These are phyloP conservation scores for Fusarium hostae DNA, from an alignment of 2,329 filamentous ascomycete species.

Conservation along the genomic window DNA sequence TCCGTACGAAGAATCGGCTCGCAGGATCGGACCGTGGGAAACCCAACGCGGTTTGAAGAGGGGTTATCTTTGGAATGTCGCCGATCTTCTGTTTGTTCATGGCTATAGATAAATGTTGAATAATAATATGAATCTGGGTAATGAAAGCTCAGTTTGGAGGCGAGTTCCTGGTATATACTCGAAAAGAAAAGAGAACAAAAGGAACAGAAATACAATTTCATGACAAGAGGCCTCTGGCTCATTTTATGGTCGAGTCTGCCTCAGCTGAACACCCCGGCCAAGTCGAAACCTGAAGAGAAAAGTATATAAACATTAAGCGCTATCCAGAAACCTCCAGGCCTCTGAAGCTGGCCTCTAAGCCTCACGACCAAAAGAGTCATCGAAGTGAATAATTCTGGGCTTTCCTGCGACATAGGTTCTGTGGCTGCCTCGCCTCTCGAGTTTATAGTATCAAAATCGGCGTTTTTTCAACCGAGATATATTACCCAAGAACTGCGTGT, in stretches of 20 bases:
- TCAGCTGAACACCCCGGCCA: background rate
- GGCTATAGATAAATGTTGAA: background rate
- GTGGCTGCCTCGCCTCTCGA: accelerated
- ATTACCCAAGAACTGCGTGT: too few relatives aligned
- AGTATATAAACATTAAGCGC: background rate
- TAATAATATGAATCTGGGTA: background rate
- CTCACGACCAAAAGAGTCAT: background rate
- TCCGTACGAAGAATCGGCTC: background rate
- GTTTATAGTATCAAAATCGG: background rate
- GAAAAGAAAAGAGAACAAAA: background rate
- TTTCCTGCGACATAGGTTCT: accelerated
- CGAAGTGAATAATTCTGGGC: background rate
- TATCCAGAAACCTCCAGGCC: background rate
- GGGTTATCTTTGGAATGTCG: background rate
- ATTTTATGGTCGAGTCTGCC: background rate
- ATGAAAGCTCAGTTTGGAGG: accelerated
- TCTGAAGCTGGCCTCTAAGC: background rate
- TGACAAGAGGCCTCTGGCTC: background rate
- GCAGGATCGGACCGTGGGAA: background rate
- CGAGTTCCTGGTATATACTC: too few relatives aligned
- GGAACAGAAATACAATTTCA: background rate
- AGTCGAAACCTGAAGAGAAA: background rate
- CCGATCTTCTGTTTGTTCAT: background rate
- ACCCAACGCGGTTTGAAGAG: background rate
- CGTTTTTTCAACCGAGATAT: background rate